Base-by-base conservation (phyloP, 306 rosid species). In the Sophora flavescens region DNA sequence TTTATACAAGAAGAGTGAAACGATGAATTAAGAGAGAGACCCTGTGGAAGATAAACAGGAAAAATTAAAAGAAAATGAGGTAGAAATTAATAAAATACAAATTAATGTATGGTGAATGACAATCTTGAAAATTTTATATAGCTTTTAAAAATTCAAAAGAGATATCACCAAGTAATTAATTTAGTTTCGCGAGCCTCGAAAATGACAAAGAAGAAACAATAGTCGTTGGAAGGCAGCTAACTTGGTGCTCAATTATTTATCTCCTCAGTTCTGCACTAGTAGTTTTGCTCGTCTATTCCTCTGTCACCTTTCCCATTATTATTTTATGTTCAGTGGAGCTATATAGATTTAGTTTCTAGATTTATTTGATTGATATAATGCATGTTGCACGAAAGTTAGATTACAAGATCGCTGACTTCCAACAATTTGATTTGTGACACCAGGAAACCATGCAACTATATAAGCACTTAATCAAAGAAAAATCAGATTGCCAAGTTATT, bases 201-300 rank as follows among this genome's bases (percentile, higher is more conserved):
- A 72, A 78, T 9, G 77, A 72, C 63, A 68, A n/a, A 5, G 36
- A 41, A 59, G 18, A 59, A 50, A 72, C n/a, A 52, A 64, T 60
- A 51, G 54, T 35, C 17, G 53, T 53, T 72, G 63, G 54, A 59
- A 67, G 26, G 57, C 50, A 67, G 64, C 50, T 57, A 72, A 75
- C 9, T 8, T 33, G 30, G 58, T 78, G 78, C 63, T 66, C 53
- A 52, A 52, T 83, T 39, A 83, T 74, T 83, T 74, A 61, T 67
- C 41, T 48, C 60, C 33, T 41, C 14, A 33, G 13, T 68, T 33
- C 60, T 38, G 42, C 78, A 53, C 18, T 62, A 5, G 22, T 30
- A 54, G 10, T 58, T 42, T 39, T 60, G 22, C 68, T 69, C 32
- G n/a, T n/a, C 18, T 36, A 61, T 8, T 62, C 6, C 15, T 42